These are phyloP conservation scores for Talaromyces funiculosus DNA, from an alignment of 2,329 filamentous ascomycete genomes.

Conservation along the genomic window DNA sequence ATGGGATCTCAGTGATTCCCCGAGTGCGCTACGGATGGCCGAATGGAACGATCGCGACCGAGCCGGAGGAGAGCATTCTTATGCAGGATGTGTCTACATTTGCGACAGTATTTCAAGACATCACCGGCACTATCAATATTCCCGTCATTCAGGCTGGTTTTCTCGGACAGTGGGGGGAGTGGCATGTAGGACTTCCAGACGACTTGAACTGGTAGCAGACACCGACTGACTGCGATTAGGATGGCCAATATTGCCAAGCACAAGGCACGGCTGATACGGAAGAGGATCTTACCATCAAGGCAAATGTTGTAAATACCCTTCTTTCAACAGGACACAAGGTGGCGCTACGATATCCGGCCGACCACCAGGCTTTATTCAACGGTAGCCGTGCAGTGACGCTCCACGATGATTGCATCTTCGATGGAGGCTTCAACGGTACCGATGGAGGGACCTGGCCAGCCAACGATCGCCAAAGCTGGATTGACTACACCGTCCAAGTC, in stretches of 20 bases:
- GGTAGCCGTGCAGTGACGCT: constrained; percentile 4
- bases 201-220: background rate
- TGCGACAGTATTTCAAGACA: background rate
- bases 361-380: constrained; percentile 7
- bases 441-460: constrained; percentile 8
- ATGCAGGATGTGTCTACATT: constrained; percentile 5
- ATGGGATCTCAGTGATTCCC: constrained; percentile 9
- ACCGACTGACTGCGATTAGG: background rate
- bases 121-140: constrained; percentile 1
- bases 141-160: constrained; percentile 12
- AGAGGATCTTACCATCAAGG: constrained; percentile 6
- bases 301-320: constrained; percentile 2
- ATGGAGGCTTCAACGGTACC: constrained; percentile 3
- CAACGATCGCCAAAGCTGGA: background rate
- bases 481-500: constrained; percentile 7
- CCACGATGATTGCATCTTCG: constrained; percentile 12
- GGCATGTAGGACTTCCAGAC: constrained; percentile 4
- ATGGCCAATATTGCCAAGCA: constrained; percentile 8
- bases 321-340: constrained; percentile 6
- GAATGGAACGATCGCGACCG: constrained; percentile 4
- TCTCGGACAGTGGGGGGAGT: constrained; percentile 12
- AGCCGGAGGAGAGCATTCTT: constrained; percentile 5
- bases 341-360: constrained; percentile 10
- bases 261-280: constrained; percentile 5
- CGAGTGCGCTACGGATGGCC: constrained; percentile 8